Evolutionary conservation across 495 filamentous ascomycete genomes (phyloP), one percentile per base, ranked within the genome.

Genomic region (Neurospora discreta): DNA sequence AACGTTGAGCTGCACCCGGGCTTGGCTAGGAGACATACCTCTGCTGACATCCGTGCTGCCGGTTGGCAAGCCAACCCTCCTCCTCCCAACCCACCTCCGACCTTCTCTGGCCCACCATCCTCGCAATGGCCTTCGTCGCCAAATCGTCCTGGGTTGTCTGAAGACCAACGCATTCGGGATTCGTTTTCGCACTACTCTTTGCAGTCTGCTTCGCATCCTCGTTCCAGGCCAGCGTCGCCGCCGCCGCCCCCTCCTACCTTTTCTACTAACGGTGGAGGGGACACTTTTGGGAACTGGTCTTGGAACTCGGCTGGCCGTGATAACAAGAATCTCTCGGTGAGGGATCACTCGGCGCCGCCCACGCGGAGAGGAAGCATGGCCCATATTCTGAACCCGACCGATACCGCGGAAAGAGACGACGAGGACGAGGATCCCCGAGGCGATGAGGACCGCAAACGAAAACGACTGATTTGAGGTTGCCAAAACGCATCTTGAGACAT

Each of bases 11-110:
- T 93, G 36, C 92, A 92, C 33, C 91, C 92, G 13, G 87, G 89
- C 69, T 84, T 98, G 41, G 87, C 90, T 39, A 90, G 95, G 26
- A 89, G 95, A 58, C 95, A 99, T 80, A 99, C 95, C 2, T 95
- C 95, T 68, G 95, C 95, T 70, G 95, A 99, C 76, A 98, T 99
- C 74, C 92, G 95, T 39, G 89, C 92, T 46, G 91, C 92, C 75
- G 92, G 93, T 69, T 98, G 95, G 95, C 89, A 91, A 74, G 86
- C 88, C 18, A 86, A 84, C 58, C 85, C 93, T 5, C 92, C 94
- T 15, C 46, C 46, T 30, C 52, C 52, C 13, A 60, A 60, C 52
- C 52, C 52, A 30, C 52, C 52, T 60, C 93, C 93, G 72, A 82
- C 86, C 73, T 85, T 83, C 3, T 90, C 91, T 26, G 90, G 90